A percentile compares a stretch with the other conserved stretches of the same genome.
phyloP scores from a whole-genome alignment of 495 filamentous ascomycete species.

The Aspergillus leporis region DNA sequence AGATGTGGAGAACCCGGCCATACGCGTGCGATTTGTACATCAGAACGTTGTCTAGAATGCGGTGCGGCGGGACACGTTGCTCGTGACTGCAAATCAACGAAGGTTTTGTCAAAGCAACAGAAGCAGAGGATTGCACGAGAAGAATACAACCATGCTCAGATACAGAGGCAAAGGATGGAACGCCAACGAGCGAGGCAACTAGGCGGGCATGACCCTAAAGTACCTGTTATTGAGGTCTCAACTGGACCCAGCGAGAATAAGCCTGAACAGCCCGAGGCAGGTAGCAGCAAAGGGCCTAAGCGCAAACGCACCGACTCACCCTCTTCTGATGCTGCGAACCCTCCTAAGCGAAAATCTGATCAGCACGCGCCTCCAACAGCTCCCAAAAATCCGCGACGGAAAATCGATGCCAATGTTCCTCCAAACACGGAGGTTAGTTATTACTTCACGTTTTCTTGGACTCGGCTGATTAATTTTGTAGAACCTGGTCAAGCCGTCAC shows the following conservation, averaged over 20 bases:
- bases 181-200: conserved; percentile 44
- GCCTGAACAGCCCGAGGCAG: conserved; percentile 11
- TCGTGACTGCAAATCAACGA: conserved; percentile 33
- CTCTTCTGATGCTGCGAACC: conserved; percentile 26
- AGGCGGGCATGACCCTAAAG: conserved; percentile 47
- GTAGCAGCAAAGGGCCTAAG: conserved; percentile 32
- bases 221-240: conserved; percentile 45
- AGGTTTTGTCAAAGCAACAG: conserved; percentile 36
- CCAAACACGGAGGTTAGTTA: conserved; percentile 32
- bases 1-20: conserved; percentile 48
- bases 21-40: conserved; percentile 36
- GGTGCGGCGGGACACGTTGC: conserved; percentile 46
- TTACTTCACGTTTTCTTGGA: neutral
- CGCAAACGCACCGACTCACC: conserved; percentile 45
- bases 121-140: conserved; percentile 31
- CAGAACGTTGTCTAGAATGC: conserved; percentile 47
- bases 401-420: conserved; percentile 30
- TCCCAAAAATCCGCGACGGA: conserved; percentile 26
- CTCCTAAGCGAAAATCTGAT: conserved; percentile 27
- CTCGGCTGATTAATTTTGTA: conserved; percentile 14
- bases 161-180: conserved; percentile 35
- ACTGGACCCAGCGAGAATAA: conserved; percentile 14
- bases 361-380: conserved; percentile 23
- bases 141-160: conserved; percentile 34
- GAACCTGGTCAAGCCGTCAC: conserved; percentile 43